A percentile compares a stretch with the other conserved stretches of the same genome.
Conservation (phyloP, 176 grass and related monocot species). For the Aegilops bicornis region DNA sequence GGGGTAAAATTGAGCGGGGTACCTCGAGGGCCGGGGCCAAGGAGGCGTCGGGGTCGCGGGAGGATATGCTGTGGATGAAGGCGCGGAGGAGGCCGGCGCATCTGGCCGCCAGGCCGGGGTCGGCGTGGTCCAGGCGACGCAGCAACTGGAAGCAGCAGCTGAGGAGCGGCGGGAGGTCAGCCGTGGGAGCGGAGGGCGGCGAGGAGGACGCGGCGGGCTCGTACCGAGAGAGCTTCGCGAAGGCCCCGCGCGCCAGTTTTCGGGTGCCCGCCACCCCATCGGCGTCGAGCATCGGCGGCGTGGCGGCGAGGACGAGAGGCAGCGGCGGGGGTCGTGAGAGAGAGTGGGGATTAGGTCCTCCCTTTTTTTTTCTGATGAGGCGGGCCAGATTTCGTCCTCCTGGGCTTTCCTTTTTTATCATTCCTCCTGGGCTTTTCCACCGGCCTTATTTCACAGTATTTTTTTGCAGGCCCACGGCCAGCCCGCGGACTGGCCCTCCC, state of each 20-base stretch:
- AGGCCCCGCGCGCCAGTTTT: neutral
- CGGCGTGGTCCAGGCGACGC: neutral
- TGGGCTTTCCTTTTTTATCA: too few species aligned
- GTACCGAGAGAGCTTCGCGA: neutral
- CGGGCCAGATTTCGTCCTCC: too few species aligned
- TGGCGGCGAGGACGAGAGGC: too few species aligned
- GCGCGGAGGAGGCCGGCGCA: neutral
- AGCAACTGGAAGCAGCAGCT: slow-evolving; percentile 12
- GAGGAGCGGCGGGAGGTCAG: neutral
- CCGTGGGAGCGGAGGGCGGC: neutral
- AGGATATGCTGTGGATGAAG: slow-evolving; percentile 17
- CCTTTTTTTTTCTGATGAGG: too few species aligned
- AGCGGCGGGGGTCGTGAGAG: neutral
- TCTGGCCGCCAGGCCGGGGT: neutral
- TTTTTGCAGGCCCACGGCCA: too few species aligned
- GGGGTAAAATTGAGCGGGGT: neutral
- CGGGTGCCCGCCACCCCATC: neutral
- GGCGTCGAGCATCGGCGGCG: neutral
- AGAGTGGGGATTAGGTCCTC: neutral
- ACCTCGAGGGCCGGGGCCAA: slow-evolving; percentile 40
- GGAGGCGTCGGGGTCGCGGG: slow-evolving; percentile 10
- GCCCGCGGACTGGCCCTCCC: too few species aligned
- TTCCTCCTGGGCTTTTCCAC: too few species aligned
- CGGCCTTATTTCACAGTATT: too few species aligned
- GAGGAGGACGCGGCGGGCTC: neutral